Percentiles rank a stretch among this genome's conserved stretches.
These are phyloP conservation scores for Betula pendula DNA, from an alignment of 306 rosid species.

Conservation along the genomic window DNA sequence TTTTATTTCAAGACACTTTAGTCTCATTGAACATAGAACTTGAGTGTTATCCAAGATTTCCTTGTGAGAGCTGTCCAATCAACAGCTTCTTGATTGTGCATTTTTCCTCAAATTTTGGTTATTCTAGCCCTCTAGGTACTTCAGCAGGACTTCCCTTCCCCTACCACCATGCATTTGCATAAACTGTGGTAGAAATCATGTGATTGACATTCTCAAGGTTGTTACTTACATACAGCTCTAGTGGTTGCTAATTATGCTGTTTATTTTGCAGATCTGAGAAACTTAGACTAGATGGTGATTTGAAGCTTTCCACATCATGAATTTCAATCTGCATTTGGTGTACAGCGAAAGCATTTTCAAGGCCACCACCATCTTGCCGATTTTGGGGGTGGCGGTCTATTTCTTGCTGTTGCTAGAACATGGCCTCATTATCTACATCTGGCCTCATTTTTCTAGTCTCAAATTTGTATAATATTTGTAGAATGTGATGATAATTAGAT, in stretches of 20 bases:
- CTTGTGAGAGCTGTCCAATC: neutral
- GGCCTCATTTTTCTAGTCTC: slow-evolving; percentile 35
- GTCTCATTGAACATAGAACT: neutral
- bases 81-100: neutral
- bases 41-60: no score
- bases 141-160: neutral
- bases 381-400: slow-evolving; percentile 17
- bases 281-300: slow-evolving; percentile 30
- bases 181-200: neutral
- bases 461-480: slow-evolving; percentile 64
- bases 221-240: neutral
- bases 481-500: slow-evolving; percentile 53
- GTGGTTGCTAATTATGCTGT: slow-evolving; percentile 1
- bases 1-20: neutral
- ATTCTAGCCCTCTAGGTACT: neutral
- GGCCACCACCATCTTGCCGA: slow-evolving; percentile 25
- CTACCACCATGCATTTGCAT: neutral
- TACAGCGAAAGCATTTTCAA: slow-evolving; percentile 35
- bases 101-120: neutral
- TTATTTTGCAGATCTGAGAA: slow-evolving; percentile 32
- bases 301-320: slow-evolving; percentile 20
- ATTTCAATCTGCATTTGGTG: slow-evolving; percentile 33
- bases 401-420: neutral
- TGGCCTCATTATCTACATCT: slow-evolving; percentile 2
- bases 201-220: neutral